phyloP scores from a whole-genome alignment of 306 rosid species.

The Calophaca sinica region DNA sequence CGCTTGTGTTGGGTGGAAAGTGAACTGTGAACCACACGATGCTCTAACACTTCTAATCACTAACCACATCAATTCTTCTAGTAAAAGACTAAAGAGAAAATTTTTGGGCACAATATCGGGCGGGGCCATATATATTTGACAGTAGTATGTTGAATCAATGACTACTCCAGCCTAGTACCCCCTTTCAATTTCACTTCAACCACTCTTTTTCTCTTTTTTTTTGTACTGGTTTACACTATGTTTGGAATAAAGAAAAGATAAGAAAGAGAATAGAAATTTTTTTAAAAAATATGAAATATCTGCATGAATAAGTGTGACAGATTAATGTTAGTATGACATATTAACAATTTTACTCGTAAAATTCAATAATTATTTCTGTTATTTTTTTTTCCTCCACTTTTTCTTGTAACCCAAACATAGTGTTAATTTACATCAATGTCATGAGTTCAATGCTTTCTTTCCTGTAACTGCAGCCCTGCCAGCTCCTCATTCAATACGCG shows the following conservation, averaged over 20 bases:
- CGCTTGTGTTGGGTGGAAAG: conserved; percentile 43
- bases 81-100: neutral
- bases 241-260: no score
- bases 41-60: neutral
- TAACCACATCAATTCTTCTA: neutral
- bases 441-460: conserved; percentile 37
- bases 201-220: neutral
- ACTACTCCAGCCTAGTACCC: conserved; percentile 19
- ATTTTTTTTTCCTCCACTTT: no score
- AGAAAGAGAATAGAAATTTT: no score
- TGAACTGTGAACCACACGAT: conserved; percentile 50
- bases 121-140: conserved; percentile 8
- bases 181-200: conserved; percentile 15
- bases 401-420: no score
- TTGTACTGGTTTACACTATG: conserved; percentile 29
- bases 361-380: no score
- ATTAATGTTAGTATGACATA: no score
- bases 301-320: no score
- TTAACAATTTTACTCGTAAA: no score
- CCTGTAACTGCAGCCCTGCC: conserved; percentile 26
- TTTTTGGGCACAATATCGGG: conserved; percentile 26
- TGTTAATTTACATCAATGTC: conserved; percentile 39
- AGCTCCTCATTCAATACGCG: conserved; percentile 16
- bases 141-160: conserved; percentile 14
- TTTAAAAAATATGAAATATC: no score